These are phyloP conservation scores for Leucogyrophana mollusca DNA, from an alignment of 768 basidiomycete genomes.

Conservation along the genomic window DNA sequence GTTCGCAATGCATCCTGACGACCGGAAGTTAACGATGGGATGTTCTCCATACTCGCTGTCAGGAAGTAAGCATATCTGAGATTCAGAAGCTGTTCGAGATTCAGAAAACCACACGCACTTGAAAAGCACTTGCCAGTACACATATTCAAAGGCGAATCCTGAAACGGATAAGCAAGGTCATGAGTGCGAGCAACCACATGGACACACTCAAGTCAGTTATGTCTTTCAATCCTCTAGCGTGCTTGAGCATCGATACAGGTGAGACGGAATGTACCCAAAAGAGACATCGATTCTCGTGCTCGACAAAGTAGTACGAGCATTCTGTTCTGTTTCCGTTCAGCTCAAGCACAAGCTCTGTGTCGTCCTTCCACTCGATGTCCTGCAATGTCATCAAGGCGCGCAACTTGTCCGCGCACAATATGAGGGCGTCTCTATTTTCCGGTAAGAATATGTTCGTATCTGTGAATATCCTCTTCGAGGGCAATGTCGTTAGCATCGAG, in stretches of 20 bases:
- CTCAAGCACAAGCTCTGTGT: slow-evolving; percentile 8
- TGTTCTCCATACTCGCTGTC: background rate
- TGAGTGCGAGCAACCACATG: background rate
- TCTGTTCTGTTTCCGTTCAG: background rate
- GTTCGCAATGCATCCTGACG: slow-evolving; percentile 24
- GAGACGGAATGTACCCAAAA: slow-evolving; percentile 10
- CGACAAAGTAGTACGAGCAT: slow-evolving; percentile 11
- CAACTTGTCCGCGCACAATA: background rate
- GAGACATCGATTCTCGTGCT: slow-evolving; percentile 1
- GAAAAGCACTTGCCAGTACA: slow-evolving; percentile 21
- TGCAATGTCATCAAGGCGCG: background rate
- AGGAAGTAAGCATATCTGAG: background rate
- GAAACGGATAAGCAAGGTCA: background rate
- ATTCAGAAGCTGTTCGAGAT: background rate
- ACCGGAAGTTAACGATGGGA: background rate
- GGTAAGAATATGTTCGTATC: slow-evolving; percentile 5
- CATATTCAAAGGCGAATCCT: slow-evolving; percentile 23
- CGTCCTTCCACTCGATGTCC: background rate
- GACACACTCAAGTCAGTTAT: slow-evolving; percentile 10
- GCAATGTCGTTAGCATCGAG: background rate
- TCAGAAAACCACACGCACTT: background rate
- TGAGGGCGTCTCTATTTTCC: background rate
- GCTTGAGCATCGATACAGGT: background rate
- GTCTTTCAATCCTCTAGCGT: slow-evolving; percentile 9
- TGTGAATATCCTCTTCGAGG: slow-evolving; percentile 7